Evolutionary conservation across 192 early-diverging fungal species (phyloP), one percentile per base, ranked within the genome.

Genomic region (Backusella circina): DNA sequence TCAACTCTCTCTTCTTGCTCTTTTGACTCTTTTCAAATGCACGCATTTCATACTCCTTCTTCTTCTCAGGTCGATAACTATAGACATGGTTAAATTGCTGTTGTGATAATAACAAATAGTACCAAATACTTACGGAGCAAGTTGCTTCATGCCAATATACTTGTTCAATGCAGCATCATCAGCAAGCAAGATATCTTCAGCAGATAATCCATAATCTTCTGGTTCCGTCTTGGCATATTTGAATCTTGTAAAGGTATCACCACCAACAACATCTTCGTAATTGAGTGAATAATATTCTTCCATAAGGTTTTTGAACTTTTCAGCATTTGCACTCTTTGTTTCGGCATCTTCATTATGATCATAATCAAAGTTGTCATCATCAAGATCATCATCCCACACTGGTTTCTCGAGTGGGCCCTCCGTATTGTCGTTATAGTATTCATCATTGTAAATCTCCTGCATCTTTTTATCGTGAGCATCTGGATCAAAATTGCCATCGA

Each of bases 401-500:
- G 96, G 96, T 78, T 97, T 96, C 64, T 91, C 90, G 26, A 28
- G 21, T 35, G 84, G 85, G 2, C 89, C 90, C 38, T 82, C 86
- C 3, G 50, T 71, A 7, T 90, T 89, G 32, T 80, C 85, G 0
- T 80, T 75, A 74, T 95, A 94, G 78, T 93, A 94, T 21, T 85
- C 78, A 51, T 94, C 90, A 72, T 90, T 84, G 80, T 98, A 96
- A 33, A 93, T 84, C 61, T 84, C 80, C 28, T 86, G 79, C 96
- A 99, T 99, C 84, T 94, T 88, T 75, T 84, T 67, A 79, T 97
- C 97, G 80, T 94, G 95, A 75, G 93, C 88, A 6, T 85, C 83
- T 2, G 95, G 93, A 79, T 98, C 95, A 86, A 97, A 98, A 23
- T 99, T 97, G n/a, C 88, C 91, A 51, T 97, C 93, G 39, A 98